These are phyloP conservation scores for Boletus coccyginus DNA, from an alignment of 768 basidiomycete species.

Conservation along the genomic window DNA sequence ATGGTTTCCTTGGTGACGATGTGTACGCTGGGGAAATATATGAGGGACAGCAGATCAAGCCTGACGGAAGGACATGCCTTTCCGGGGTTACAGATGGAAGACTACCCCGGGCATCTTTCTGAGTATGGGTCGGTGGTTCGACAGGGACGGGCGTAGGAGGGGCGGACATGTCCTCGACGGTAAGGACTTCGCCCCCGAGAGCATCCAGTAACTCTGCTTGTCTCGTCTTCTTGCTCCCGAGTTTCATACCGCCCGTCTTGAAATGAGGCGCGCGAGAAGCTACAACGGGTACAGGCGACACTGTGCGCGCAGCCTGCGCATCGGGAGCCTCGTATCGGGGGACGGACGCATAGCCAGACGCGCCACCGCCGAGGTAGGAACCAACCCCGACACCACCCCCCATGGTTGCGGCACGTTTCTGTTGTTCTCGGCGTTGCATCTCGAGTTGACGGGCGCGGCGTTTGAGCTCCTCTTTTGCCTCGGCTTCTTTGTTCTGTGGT, in stretches of 20 bases:
- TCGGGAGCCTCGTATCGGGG: slow-evolving; percentile 70
- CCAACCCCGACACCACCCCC: slow-evolving; percentile 43
- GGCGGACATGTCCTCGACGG: slow-evolving; percentile 50
- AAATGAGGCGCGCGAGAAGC: slow-evolving; percentile 72
- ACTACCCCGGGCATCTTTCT: slow-evolving; percentile 55
- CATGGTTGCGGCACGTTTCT: slow-evolving; percentile 61
- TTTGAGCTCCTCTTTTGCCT: slow-evolving; percentile 98
- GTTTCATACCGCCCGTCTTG: slow-evolving; percentile 95
- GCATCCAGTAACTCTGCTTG: slow-evolving; percentile 87
- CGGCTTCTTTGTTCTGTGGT: slow-evolving; percentile 92
- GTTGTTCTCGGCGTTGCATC: slow-evolving; percentile 95
- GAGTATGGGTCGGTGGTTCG: slow-evolving; percentile 41
- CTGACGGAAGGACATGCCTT: slow-evolving; percentile 47
- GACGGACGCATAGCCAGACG: slow-evolving; percentile 68
- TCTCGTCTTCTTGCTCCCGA: slow-evolving; percentile 88
- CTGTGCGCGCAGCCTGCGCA: slow-evolving; percentile 41
- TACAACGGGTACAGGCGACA: slow-evolving; percentile 43
- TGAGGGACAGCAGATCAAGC: background rate
- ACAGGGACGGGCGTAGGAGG: slow-evolving; percentile 49
- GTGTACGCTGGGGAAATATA: slow-evolving; percentile 63
- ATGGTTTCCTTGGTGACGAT: slow-evolving; percentile 81
- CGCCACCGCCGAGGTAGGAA: slow-evolving; percentile 64
- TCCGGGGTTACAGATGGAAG: slow-evolving; percentile 74
- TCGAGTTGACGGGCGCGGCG: slow-evolving; percentile 96
- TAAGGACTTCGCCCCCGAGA: slow-evolving; percentile 72